Evolutionary conservation across 371 early-diverging fungal species (phyloP).

Genomic region (Haplosporangium sp.): DNA sequence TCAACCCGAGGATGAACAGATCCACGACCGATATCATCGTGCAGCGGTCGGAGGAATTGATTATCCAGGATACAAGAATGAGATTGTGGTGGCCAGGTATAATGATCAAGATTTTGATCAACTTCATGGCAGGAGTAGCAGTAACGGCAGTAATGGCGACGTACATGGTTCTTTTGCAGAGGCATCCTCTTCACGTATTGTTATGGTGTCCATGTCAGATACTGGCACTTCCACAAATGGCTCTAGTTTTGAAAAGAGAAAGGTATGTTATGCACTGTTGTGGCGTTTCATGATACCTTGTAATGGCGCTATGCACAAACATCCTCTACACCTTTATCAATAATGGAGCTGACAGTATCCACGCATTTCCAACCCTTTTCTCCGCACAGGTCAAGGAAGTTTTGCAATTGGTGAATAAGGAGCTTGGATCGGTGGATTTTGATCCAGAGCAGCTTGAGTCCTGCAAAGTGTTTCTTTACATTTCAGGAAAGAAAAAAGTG

Average conservation of each 20-base stretch:
- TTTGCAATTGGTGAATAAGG: slow-evolving; percentile 36
- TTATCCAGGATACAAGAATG: slow-evolving; percentile 57
- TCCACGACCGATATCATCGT: slow-evolving; percentile 56
- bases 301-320: not conserved
- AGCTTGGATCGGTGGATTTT: slow-evolving; percentile 48
- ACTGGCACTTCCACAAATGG: slow-evolving; percentile 1
- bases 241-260: slow-evolving; percentile 42
- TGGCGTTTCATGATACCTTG: not conserved
- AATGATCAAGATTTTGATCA: slow-evolving; percentile 16
- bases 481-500: slow-evolving; percentile 56
- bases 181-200: slow-evolving; percentile 21
- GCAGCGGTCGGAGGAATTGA: slow-evolving; percentile 53
- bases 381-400: slow-evolving; percentile 39
- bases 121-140: not conserved
- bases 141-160: not conserved
- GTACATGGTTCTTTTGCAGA: not conserved
- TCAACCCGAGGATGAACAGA: slow-evolving; percentile 53
- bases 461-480: slow-evolving; percentile 59
- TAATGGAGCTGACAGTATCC: not conserved
- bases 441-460: slow-evolving; percentile 35
- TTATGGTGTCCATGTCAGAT: slow-evolving; percentile 43
- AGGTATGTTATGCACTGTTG: slow-evolving; percentile 12
- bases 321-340: not conserved
- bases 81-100: slow-evolving; percentile 40
- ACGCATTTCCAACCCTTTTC: not conserved